Evolutionary conservation across 176 grass and related monocot species (phyloP).

Genomic region (Musa itinerans): DNA sequence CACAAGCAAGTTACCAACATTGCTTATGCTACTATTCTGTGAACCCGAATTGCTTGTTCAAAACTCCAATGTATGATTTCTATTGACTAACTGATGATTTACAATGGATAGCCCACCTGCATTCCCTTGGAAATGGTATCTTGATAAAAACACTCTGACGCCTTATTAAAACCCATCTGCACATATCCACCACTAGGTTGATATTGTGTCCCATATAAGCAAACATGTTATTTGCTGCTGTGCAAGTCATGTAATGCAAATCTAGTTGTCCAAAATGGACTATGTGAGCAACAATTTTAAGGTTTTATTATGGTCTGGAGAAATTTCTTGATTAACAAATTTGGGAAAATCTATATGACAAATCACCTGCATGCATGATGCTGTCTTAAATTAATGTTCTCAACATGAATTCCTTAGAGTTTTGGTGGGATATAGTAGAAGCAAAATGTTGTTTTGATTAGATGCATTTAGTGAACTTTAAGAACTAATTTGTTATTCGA

Average conservation of each 20-base stretch:
- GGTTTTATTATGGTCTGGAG: background rate
- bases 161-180: no score
- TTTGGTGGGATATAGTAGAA: background rate
- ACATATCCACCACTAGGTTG: no score
- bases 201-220: no score
- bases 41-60: no score
- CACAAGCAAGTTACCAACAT: no score
- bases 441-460: background rate
- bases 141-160: no score
- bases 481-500: no score
- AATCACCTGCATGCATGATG: background rate
- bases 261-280: background rate
- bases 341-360: background rate
- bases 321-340: background rate
- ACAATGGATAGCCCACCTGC: background rate
- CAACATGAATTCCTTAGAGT: no score
- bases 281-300: background rate
- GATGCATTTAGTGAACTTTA: background rate
- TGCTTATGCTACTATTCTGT: no score
- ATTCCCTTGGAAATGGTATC: no score
- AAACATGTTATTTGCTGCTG: no score
- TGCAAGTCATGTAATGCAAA: background rate
- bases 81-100: background rate
- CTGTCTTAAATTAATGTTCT: background rate
- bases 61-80: background rate